phyloP scores from a whole-genome alignment of 495 filamentous ascomycete genomes.

The Penicillium nucicola region DNA sequence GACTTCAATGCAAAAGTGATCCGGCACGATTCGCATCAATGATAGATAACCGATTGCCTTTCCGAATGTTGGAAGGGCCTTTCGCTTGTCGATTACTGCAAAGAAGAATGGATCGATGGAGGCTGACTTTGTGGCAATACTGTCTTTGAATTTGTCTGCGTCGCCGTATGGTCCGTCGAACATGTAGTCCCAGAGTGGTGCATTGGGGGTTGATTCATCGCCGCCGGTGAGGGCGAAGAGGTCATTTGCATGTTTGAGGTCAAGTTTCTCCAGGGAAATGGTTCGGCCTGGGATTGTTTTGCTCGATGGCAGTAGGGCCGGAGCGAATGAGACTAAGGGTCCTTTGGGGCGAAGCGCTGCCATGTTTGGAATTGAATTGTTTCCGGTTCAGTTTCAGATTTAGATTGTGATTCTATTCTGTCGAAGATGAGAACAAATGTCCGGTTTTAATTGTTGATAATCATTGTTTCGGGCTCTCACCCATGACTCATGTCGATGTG shows the following conservation, averaged over 20 bases:
- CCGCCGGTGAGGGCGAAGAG: conserved; percentile 40
- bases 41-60: conserved; percentile 40
- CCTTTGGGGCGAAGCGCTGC: conserved; percentile 19
- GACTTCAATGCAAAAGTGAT: conserved; percentile 44
- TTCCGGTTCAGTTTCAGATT: too few relatives aligned
- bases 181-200: conserved; percentile 48
- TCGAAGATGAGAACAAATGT: neutral
- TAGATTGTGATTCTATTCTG: too few relatives aligned
- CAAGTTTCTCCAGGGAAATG: conserved; percentile 37
- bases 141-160: conserved; percentile 25
- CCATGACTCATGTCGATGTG: conserved; percentile 1
- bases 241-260: conserved; percentile 29
- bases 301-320: conserved; percentile 19
- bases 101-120: conserved; percentile 38
- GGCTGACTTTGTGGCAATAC: conserved; percentile 20
- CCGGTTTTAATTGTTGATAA: neutral
- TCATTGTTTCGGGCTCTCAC: neutral
- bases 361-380: neutral
- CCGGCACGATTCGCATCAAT: conserved; percentile 40
- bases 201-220: conserved; percentile 14
- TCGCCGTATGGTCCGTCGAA: conserved; percentile 36
- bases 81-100: conserved; percentile 34
- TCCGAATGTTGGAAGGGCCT: neutral
- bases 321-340: conserved; percentile 11
- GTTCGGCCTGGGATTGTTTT: conserved; percentile 29